A percentile compares a stretch with the other conserved stretches of the same genome.
Conservation (phyloP, 352 stramenopile species). For the Phytophthora macrochlamydospora region DNA sequence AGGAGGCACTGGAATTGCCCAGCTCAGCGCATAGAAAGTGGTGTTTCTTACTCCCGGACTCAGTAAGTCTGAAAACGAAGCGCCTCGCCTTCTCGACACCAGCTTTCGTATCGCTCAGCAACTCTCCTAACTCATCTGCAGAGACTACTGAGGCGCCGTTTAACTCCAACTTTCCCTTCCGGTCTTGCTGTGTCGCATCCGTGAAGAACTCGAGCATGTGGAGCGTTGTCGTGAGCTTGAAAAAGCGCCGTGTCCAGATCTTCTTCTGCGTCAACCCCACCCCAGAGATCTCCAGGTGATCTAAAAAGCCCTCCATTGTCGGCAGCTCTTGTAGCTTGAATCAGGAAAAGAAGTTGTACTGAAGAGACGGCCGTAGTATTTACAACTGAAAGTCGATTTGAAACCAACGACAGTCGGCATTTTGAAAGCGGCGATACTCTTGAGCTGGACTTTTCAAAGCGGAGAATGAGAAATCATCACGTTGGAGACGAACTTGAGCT, state of each 20-base stretch:
- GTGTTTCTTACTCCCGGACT: conserved; percentile 30
- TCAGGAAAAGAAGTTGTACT: too few relatives aligned
- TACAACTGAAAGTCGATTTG: too few relatives aligned
- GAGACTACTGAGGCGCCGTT: conserved; percentile 46
- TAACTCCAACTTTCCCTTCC: conserved; percentile 53
- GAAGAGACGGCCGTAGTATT: too few relatives aligned
- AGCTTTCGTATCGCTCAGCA: conserved; percentile 34
- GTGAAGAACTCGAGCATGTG: conserved; percentile 68
- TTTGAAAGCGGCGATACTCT: too few relatives aligned
- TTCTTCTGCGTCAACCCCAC: conserved; percentile 40
- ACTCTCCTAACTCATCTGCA: conserved; percentile 58
- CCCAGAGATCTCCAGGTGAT: conserved; percentile 47
- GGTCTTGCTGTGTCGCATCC: conserved; percentile 44
- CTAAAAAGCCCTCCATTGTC: conserved; percentile 65
- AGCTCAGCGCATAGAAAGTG: conserved; percentile 71
- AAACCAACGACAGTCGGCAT: too few relatives aligned
- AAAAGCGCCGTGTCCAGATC: conserved; percentile 56
- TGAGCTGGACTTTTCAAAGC: too few relatives aligned
- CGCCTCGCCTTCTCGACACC: conserved; percentile 60
- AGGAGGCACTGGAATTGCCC: conserved; percentile 10
- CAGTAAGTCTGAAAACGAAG: conserved; percentile 69
- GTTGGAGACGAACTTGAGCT: too few relatives aligned
- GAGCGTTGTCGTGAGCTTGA: conserved; percentile 49
- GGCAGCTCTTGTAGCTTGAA: background rate
- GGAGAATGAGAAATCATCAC: too few relatives aligned